Conservation (phyloP, 176 grass and related monocot species). For the Areca catechu region DNA sequence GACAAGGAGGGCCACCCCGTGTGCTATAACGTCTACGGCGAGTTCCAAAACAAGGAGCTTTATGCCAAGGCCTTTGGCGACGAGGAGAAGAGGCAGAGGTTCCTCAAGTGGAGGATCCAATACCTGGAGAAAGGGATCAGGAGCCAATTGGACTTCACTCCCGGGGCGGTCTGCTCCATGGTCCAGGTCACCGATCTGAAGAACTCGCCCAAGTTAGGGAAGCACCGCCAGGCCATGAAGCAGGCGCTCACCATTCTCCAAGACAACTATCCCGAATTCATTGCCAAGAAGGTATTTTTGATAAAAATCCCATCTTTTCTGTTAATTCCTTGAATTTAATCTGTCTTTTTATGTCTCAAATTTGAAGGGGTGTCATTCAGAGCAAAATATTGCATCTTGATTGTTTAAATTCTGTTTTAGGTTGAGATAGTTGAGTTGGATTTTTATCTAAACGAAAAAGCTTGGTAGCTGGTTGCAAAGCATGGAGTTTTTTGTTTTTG, state of each 20-base stretch:
- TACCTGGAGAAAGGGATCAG: constrained; percentile 80
- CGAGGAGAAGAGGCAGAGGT: constrained; percentile 81
- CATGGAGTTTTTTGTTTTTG: too few species aligned
- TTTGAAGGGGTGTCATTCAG: too few species aligned
- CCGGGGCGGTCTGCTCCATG: constrained; percentile 74
- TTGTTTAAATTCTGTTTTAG: too few species aligned
- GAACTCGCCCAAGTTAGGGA: constrained; percentile 88
- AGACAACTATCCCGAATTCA: constrained; percentile 98
- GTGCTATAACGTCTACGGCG: constrained; percentile 89
- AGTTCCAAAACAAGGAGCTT: constrained; percentile 95
- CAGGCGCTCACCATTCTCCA: constrained; percentile 81
- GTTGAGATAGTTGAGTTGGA: too few species aligned
- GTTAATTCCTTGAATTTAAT: neutral
- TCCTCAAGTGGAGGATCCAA: constrained; percentile 99
- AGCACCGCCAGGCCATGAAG: constrained; percentile 75
- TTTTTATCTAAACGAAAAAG: too few species aligned
- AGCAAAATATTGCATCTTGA: too few species aligned
- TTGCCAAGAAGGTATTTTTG: constrained; percentile 79
- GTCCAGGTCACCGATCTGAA: constrained; percentile 95
- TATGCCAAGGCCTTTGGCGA: constrained; percentile 92
- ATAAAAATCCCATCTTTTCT: neutral
- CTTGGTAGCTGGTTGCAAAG: too few species aligned
- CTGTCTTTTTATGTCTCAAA: too few species aligned
- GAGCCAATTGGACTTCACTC: constrained; percentile 63
- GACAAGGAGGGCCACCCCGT: constrained; percentile 79